Percentiles rank a stretch among this genome's conserved stretches.
phyloP scores from a whole-genome alignment of 352 stramenopile genomes.

The Globisporangium emineosum region DNA sequence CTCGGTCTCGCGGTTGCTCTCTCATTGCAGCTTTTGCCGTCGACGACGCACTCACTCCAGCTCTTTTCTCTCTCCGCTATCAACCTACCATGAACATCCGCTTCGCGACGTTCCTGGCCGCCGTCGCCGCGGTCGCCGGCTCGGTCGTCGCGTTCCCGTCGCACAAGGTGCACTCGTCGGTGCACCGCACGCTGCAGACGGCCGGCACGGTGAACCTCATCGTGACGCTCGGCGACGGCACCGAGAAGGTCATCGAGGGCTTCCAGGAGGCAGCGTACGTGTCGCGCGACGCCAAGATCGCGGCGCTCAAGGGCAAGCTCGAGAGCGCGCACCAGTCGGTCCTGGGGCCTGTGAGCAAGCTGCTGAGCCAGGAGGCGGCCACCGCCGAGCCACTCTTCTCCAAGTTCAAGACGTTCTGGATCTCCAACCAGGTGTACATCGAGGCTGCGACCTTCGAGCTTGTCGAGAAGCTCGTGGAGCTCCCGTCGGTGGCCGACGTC shows the following conservation, averaged over 20 bases:
- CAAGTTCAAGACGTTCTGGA: neutral
- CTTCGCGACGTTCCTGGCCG: neutral
- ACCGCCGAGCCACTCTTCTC: neutral
- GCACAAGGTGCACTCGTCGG: neutral
- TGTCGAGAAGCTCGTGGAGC: neutral
- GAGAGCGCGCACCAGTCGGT: neutral
- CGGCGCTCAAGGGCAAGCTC: slow-evolving; percentile 1
- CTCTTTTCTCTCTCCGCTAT: neutral
- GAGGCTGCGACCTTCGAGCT: neutral
- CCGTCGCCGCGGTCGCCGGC: neutral
- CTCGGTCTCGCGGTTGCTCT: neutral
- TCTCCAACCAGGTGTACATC: neutral
- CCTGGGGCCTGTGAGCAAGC: neutral
- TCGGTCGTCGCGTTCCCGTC: neutral
- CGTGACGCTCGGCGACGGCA: neutral
- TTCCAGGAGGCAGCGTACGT: neutral
- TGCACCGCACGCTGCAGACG: neutral
- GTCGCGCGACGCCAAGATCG: neutral
- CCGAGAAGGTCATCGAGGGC: neutral
- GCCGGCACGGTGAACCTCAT: neutral
- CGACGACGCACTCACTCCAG: neutral
- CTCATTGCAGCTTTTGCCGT: neutral
- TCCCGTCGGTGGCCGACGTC: neutral
- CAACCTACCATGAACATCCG: neutral
- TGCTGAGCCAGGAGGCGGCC: neutral